Evolutionary conservation across 129 eudicot genomes (phyloP).

Genomic region (Heracleum sosnowskyi): DNA sequence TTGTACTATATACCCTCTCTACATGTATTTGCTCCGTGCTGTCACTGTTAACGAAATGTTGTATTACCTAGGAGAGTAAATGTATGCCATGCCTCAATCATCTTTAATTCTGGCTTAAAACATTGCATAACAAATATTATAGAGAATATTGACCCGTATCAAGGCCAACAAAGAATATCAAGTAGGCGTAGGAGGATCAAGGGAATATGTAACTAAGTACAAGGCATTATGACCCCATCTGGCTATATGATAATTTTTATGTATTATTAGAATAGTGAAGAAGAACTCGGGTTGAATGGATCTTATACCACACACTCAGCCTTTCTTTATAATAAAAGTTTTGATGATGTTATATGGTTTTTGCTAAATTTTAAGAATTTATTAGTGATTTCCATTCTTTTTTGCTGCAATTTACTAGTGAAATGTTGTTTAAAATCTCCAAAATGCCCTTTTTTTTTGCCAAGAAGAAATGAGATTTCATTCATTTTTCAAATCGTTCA

Average conservation of each 20-base stretch:
- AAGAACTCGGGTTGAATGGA: neutral
- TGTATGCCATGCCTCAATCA: too few relatives aligned
- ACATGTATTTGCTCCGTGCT: neutral
- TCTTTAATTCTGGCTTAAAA: too few relatives aligned
- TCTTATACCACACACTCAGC: neutral
- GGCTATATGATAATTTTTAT: neutral
- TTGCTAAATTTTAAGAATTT: neutral
- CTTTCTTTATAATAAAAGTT: neutral
- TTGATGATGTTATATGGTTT: neutral
- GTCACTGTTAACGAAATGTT: neutral
- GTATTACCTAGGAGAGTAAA: too few relatives aligned
- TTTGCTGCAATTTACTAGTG: neutral
- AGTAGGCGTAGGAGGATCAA: neutral
- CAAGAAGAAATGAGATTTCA: too few relatives aligned
- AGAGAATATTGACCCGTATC: neutral
- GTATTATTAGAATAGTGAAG: neutral
- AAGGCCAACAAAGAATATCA: neutral
- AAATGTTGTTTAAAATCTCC: neutral
- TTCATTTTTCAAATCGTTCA: too few relatives aligned
- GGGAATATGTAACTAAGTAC: neutral
- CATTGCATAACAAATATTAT: too few relatives aligned
- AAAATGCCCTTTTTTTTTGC: neutral
- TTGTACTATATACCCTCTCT: neutral
- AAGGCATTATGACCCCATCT: neutral
- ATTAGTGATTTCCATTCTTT: neutral